phyloP scores from a whole-genome alignment of 768 basidiomycete species.

The Trametes gibbosa region DNA sequence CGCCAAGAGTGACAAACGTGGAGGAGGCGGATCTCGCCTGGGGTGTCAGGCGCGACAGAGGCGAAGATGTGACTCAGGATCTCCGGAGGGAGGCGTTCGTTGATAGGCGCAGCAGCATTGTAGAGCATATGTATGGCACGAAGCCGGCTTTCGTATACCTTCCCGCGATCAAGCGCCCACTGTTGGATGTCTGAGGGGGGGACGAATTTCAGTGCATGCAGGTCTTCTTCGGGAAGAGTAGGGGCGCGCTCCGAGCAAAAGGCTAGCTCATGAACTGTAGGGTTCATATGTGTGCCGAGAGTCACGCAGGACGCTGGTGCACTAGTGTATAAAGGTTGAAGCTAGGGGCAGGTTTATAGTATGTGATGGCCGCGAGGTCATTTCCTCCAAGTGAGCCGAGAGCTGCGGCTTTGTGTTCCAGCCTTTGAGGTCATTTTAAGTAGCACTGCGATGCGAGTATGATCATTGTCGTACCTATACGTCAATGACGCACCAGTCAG shows the following conservation, averaged over 20 bases:
- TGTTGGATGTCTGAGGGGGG: neutral
- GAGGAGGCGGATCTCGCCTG: neutral
- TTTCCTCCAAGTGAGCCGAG: no score
- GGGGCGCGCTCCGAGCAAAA: neutral
- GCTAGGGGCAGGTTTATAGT: no score
- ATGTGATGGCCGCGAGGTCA: no score
- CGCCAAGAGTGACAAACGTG: slow-evolving; percentile 4
- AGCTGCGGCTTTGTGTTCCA: no score
- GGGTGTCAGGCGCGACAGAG: neutral
- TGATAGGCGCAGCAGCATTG: neutral
- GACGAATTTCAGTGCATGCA: neutral
- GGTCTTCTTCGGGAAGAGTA: neutral
- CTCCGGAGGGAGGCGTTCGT: neutral
- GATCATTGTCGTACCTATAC: no score
- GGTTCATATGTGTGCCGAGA: neutral
- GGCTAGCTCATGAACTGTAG: neutral
- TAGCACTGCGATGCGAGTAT: no score
- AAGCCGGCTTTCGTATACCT: neutral
- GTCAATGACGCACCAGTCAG: no score
- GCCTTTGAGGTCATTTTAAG: no score
- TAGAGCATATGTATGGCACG: neutral
- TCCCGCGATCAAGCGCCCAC: neutral
- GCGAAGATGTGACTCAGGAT: slow-evolving; percentile 4
- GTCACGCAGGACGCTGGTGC: neutral
- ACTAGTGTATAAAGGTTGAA: no score